Base-by-base conservation (phyloP, 1,284 basidiomycete genomes). In the Amylostereum areolatum region DNA sequence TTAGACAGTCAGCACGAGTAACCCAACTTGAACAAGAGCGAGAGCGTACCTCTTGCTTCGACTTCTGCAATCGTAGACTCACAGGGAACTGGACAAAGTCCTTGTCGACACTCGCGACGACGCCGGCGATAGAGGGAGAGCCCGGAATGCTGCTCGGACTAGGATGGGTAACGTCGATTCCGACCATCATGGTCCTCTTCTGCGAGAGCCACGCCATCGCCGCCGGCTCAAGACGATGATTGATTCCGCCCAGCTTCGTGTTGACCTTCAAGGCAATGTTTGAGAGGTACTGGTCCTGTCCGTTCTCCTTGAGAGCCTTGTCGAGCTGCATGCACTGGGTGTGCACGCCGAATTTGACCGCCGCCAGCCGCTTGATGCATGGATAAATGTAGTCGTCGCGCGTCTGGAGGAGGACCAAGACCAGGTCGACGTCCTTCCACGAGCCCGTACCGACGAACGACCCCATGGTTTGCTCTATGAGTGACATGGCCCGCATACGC, bases 111-210 rank as follows among this genome's bases (percentile, higher is more conserved):
- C 79, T 89, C 0, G 82, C 87, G 1, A 90, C 88, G 4, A 91
- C 82, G 0, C 85, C 87, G 2, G 83, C 84, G 34, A 91, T 81
- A 0, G 86, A 89, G 0, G 89, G 89, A 1, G 82, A 79, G 10
- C 83, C 85, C 9, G 69, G 69, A 45, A 65, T 62, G 61, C 80
- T 80, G 6, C 65, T 70, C 0, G 74, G 76, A 0, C 80, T 72
- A 2, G 85, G 81, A 62, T 91, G 87, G 1, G 85, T 88, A 2
- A 92, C 88, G 57, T 91, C 85, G 39, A 85, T 83, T 0, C 89
- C 89, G 8, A 92, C 81, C 60, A 91, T 66, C 81, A 92, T 91
- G 12, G 88, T 89, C 51, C 74, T 74, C 58, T 75, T 71, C 61
- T 75, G 75, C 2, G 62, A 78, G 37, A 89, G 63, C 87, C 87